Base-by-base conservation (phyloP, 2,329 filamentous ascomycete genomes). In the Trichoderma guizhouense region DNA sequence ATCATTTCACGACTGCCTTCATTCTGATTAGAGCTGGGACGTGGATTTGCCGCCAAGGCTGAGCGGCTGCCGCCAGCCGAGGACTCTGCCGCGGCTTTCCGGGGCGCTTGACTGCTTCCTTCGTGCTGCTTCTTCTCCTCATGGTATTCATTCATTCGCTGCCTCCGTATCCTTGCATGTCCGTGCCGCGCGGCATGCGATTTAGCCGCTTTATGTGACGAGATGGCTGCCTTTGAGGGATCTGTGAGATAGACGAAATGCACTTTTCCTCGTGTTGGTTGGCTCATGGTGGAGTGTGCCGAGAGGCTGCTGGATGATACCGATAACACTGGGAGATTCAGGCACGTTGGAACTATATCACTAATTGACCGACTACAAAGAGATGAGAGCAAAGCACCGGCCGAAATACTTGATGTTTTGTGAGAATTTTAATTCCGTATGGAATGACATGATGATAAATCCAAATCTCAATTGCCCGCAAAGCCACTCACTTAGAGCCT, bases 191-290 rank as follows among this genome's bases (percentile, higher is more conserved):
- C 66, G 15, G 66, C 66, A 61, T 69, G 66, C 14, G 66, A 32
- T 21, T 69, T 69, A 24, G 66, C 66, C 18, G 55, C 66, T n/a
- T 32, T 69, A n/a, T 69, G 66, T 61, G 55, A 61, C 2, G 66
- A 69, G 3, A 69, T 69, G 4, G 24, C 66, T 61, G 3, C 39
- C 55, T 24, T 69, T 69, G 26, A 34, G 2, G 66, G 66, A 9
- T 69, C 66, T 51, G 66, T 69, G 14, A 69, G 55, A 47, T 69
- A 69, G 26, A 69, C 36, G 14, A 69, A 69, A 12, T 69, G 66
- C 14, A 69, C 30, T 15, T 51, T 69, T 61, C n/a, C 30, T n/a
- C 18, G 32, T 24, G n/a, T 21, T 14, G 55, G 39, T 24, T 24
- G 28, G 21, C 24, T 32, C 66, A 69, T 69, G 14, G 55, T 34